These are phyloP conservation scores for Fusarium sp. DNA, from an alignment of 2,329 filamentous ascomycete species.

Conservation along the genomic window DNA sequence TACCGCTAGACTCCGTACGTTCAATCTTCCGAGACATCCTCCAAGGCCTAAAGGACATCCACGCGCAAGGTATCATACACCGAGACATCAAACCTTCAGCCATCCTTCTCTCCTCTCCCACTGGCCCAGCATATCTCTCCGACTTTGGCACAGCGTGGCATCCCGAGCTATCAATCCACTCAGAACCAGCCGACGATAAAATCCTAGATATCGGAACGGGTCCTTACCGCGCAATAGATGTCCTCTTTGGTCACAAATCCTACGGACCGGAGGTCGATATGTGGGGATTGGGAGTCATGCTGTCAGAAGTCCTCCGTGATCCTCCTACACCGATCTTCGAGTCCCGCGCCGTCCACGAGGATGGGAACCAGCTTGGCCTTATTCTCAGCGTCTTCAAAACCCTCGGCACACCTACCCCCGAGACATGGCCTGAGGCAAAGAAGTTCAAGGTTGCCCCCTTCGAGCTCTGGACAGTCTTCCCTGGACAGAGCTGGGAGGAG, in stretches of 20 bases:
- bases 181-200: conserved; percentile 77
- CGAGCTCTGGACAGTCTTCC: conserved; percentile 86
- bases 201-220: conserved; percentile 95
- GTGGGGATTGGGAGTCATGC: conserved; percentile 87
- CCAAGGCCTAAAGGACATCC: conserved; percentile 75
- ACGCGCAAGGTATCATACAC: conserved; percentile 83
- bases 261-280: conserved; percentile 84
- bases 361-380: conserved; percentile 91
- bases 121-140: conserved; percentile 80
- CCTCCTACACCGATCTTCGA: conserved; percentile 78
- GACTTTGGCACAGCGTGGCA: conserved; percentile 96
- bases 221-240: conserved; percentile 88
- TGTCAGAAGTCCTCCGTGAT: conserved; percentile 76
- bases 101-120: conserved; percentile 74
- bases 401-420: conserved; percentile 83
- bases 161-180: conserved; percentile 63
- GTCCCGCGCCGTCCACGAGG: conserved; percentile 75
- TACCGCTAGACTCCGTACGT: conserved; percentile 50
- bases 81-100: conserved; percentile 95
- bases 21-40: conserved; percentile 74
- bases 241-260: conserved; percentile 82
- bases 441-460: conserved; percentile 81
- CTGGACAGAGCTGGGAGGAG: conserved; percentile 72
- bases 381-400: conserved; percentile 94
- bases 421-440: conserved; percentile 84